A percentile compares a stretch with the other conserved stretches of the same genome.
These are phyloP conservation scores for Puccinia novopanici DNA, from an alignment of 1,284 basidiomycete species.

Conservation along the genomic window DNA sequence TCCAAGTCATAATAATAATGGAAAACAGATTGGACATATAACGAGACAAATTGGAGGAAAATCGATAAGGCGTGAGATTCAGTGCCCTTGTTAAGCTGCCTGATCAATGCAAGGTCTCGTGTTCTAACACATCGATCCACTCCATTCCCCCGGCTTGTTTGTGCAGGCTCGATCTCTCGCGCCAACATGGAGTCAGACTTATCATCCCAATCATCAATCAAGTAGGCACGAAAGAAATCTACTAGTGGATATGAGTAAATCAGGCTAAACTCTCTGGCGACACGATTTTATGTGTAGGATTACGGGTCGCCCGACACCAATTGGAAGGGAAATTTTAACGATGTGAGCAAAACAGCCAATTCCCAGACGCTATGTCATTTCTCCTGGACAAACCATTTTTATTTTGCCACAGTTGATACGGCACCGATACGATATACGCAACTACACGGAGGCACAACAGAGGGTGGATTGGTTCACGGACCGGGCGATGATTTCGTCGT, in stretches of 20 bases:
- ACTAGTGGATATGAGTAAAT: background rate
- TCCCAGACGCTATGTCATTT: background rate
- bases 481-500: slow-evolving; percentile 23
- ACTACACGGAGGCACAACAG: slow-evolving; percentile 14
- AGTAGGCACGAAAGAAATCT: slow-evolving; percentile 8
- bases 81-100: too few species aligned
- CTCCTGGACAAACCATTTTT: background rate
- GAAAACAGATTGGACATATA: slow-evolving; percentile 48
- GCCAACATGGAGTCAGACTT: slow-evolving; percentile 46
- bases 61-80: slow-evolving; percentile 40
- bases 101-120: too few species aligned
- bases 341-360: slow-evolving; percentile 21
- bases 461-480: slow-evolving; percentile 45
- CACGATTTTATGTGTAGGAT: slow-evolving; percentile 1
- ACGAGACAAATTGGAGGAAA: slow-evolving; percentile 46
- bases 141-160: background rate
- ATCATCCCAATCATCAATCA: slow-evolving; percentile 51
- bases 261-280: background rate
- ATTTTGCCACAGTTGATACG: slow-evolving; percentile 30
- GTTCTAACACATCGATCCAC: too few species aligned
- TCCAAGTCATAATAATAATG: background rate
- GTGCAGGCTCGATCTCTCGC: slow-evolving; percentile 22
- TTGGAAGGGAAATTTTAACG: slow-evolving; percentile 44
- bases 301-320: slow-evolving; percentile 20
- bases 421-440: slow-evolving; percentile 36